These are phyloP conservation scores for Trametopsis cervina DNA, from an alignment of 768 basidiomycete species.

Conservation along the genomic window DNA sequence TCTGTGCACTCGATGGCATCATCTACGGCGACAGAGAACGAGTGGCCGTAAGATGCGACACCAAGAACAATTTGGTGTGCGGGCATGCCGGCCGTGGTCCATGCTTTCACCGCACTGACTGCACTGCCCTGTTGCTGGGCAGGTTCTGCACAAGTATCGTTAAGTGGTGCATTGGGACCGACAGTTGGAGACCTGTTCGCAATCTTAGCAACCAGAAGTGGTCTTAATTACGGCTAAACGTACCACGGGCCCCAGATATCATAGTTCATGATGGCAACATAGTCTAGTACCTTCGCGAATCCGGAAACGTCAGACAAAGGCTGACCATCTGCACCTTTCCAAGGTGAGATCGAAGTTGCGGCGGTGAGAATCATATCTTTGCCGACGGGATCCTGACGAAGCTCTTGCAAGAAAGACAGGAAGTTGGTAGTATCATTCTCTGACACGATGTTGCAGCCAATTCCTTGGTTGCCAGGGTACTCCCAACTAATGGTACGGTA, in stretches of 20 bases:
- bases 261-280: constrained; percentile 70
- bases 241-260: constrained; percentile 52
- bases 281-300: constrained; percentile 68
- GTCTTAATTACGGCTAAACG: neutral
- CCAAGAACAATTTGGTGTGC: constrained; percentile 71
- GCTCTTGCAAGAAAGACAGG: constrained; percentile 65
- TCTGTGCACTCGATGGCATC: constrained; percentile 32
- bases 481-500: constrained; percentile 57
- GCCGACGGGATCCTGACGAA: constrained; percentile 49
- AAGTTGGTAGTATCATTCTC: constrained; percentile 71
- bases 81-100: constrained; percentile 77
- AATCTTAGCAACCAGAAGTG: neutral
- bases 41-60: constrained; percentile 79
- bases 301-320: constrained; percentile 56
- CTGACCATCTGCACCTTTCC: constrained; percentile 45
- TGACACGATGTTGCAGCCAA: constrained; percentile 61
- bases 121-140: constrained; percentile 67
- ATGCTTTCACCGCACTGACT: constrained; percentile 60
- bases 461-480: constrained; percentile 65
- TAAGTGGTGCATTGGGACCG: constrained; percentile 81
- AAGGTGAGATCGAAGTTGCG: constrained; percentile 63
- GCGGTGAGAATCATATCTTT: constrained; percentile 63
- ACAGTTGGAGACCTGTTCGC: constrained; percentile 29
- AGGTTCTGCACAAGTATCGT: constrained; percentile 63
- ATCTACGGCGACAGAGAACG: constrained; percentile 39